Evolutionary conservation across 371 early-diverging fungal species (phyloP).

Genomic region (Haplosporangium sp.): DNA sequence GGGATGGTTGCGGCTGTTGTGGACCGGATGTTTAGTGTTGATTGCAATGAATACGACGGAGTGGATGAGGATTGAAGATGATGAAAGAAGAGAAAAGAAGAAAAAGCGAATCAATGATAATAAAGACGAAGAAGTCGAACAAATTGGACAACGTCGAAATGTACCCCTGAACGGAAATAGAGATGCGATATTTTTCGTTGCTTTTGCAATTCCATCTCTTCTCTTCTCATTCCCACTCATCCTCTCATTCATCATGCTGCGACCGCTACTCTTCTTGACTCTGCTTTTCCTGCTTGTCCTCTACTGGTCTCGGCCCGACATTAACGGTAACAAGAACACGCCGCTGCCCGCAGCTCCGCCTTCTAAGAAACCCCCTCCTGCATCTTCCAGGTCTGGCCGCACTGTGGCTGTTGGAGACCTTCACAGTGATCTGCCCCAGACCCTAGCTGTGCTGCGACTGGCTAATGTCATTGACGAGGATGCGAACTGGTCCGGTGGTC

Average conservation of each 20-base stretch:
- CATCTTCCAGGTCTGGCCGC: conserved; percentile 41
- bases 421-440: conserved; percentile 75
- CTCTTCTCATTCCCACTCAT: no score
- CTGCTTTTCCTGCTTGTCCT: no score
- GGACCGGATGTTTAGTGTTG: no score
- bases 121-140: background rate
- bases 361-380: background rate
- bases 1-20: no score
- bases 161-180: background rate
- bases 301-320: no score
- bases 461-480: conserved; percentile 70
- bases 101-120: background rate
- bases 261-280: no score
- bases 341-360: no score
- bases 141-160: background rate
- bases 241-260: no score
- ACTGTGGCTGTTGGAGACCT: conserved; percentile 85
- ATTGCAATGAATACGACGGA: no score
- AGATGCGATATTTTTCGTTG: no score
- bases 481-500: conserved; percentile 71
- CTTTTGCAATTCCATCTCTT: no score
- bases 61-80: background rate
- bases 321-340: no score
- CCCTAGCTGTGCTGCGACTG: conserved; percentile 67
- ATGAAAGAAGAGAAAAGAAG: conserved; percentile 1